Base-by-base conservation (phyloP, 805 yeast genomes). In the Myxozyma lipomycoides region DNA sequence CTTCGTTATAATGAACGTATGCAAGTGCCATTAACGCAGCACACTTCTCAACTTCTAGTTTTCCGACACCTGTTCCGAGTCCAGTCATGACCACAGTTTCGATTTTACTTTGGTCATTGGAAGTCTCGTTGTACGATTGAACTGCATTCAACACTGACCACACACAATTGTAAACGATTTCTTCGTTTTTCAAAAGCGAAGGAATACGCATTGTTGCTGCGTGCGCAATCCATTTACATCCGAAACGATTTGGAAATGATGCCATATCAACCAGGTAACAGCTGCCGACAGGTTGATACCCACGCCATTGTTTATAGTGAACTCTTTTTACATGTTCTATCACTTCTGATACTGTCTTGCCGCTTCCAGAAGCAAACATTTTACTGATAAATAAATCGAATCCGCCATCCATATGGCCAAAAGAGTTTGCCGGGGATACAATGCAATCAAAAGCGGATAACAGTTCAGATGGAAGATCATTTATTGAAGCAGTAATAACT, bases 141-240 rank as follows among this genome's bases (percentile, higher is more conserved):
- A 56, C 28, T 23, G 52, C 53, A 35, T 56, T 52, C 21, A 56
- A 45, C 10, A 52, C 23, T 15, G 51, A 26, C 61, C 56, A 52
- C 56, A 50, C 48, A 37, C 60, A 52, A 7, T 57, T 53, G 26
- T 52, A 57, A 21, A 52, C 58, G 6, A 56, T 34, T 22, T 56
- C 59, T 18, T 35, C 46, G 26, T 52, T 40, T 22, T 21, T 21
- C 28, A 52, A 32, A 12, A 39, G 43, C 12, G 49, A 28, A 10
- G 61, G 61, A 19, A 56, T 52, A 2, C 55, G 48, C 60, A 57
- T 57, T 24, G 61, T 57, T 17, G 60, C 60, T 12, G 55, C 26
- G 35, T 56, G 56, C 24, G 61, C 61, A 7, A 57, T 52, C 24
- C 46, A 56, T 18, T 52, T 23, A 46, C 61, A 56, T 12, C 40